Evolutionary conservation across 2,329 filamentous ascomycete genomes (phyloP).

Genomic region (Ophiognomonia clavigignenti-juglandacearum): DNA sequence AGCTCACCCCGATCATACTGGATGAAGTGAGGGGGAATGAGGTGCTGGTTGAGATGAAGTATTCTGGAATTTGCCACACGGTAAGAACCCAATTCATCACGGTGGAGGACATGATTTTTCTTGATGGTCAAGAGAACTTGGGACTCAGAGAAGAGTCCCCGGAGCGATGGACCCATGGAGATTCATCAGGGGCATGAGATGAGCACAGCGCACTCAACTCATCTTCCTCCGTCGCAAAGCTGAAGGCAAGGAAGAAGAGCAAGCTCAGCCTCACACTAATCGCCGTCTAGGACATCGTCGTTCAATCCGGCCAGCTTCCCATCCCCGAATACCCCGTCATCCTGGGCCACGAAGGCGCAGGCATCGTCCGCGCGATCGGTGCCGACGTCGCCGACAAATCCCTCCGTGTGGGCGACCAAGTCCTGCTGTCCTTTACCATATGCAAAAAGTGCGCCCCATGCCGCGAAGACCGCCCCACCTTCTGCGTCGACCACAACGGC

Average conservation of each 20-base stretch:
- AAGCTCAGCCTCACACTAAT: too few relatives aligned
- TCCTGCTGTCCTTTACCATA: constrained; percentile 29
- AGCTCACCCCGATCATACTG: constrained; percentile 7
- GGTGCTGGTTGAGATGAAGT: constrained; percentile 14
- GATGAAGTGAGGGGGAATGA: constrained; percentile 13
- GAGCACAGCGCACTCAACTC: neutral
- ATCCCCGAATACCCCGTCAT: constrained; percentile 23
- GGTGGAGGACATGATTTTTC: too few relatives aligned
- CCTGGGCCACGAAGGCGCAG: constrained; percentile 23
- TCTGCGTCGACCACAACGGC: constrained; percentile 22
- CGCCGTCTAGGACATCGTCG: constrained; percentile 22
- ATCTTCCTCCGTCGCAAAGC: too few relatives aligned
- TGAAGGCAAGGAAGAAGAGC: neutral
- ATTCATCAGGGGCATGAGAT: neutral
- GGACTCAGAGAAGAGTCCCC: neutral
- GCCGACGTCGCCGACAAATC: constrained; percentile 20
- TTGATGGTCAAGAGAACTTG: neutral
- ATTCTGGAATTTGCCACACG: constrained; percentile 12
- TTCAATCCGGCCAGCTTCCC: constrained; percentile 22
- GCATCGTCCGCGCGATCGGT: constrained; percentile 25
- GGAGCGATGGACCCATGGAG: neutral
- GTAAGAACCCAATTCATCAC: too few relatives aligned
- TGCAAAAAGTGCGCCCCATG: constrained; percentile 29
- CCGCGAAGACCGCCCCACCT: constrained; percentile 21
- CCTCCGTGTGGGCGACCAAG: constrained; percentile 27